A percentile compares a stretch with the other conserved stretches of the same genome.
These are phyloP conservation scores for Eustoma russellianum DNA, from an alignment of 257 asterid species.

Conservation along the genomic window DNA sequence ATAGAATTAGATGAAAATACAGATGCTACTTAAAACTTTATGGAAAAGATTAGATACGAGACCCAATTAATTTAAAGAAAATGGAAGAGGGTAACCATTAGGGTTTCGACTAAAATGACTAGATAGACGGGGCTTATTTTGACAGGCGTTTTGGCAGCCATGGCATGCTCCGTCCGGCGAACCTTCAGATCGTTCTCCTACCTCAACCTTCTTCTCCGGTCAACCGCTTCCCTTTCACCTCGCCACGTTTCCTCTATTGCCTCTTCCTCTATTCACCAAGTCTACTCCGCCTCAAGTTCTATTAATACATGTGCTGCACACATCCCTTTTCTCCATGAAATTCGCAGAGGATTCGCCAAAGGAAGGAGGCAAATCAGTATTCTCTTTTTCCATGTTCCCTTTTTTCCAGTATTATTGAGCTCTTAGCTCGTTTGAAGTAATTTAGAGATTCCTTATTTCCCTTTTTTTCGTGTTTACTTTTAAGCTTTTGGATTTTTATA, in stretches of 20 bases:
- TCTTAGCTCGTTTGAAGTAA: too few relatives aligned
- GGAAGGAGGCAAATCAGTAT: constrained; percentile 52
- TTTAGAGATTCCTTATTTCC: not conserved
- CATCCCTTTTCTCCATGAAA: constrained; percentile 15
- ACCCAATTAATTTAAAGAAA: too few relatives aligned
- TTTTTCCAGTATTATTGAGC: too few relatives aligned
- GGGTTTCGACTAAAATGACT: too few relatives aligned
- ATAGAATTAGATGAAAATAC: too few relatives aligned
- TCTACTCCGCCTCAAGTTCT: constrained; percentile 16
- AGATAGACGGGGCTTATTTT: too few relatives aligned
- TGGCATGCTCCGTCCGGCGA: constrained; percentile 54
- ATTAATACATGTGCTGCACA: constrained; percentile 13
- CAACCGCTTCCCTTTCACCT: constrained; percentile 22
- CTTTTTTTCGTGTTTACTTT: not conserved
- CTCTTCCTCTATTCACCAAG: constrained; percentile 21
- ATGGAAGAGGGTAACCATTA: too few relatives aligned
- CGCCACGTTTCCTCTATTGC: constrained; percentile 19
- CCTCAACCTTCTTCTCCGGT: constrained; percentile 27
- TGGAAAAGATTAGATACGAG: too few relatives aligned
- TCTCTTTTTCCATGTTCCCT: constrained; percentile 5
- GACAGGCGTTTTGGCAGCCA: constrained; percentile 9
- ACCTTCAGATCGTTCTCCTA: constrained; percentile 36
- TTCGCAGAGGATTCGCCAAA: constrained; percentile 62
- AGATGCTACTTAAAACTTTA: too few relatives aligned
- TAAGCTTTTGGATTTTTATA: too few relatives aligned